Evolutionary conservation across 805 yeast genomes (phyloP), one percentile per base, ranked within the genome.

Genomic region (Kuraishia hungarica): DNA sequence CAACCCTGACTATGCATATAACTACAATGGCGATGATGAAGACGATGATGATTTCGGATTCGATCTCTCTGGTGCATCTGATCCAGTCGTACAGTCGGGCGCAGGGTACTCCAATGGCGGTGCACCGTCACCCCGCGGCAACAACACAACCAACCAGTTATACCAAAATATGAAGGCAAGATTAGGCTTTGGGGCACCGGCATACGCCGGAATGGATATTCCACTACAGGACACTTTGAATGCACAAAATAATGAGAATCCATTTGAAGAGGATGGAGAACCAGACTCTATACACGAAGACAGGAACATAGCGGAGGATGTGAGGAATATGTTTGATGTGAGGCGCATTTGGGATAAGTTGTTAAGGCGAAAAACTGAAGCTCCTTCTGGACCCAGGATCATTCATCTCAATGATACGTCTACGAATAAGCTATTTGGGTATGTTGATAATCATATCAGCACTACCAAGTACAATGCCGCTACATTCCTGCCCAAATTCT

Each of bases 381-480:
- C 54, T 43, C 15, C 22, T 39, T 15, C 43, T 50, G 82, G 81
- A 8, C 88, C 90, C 28, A 76, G 94, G 58, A 63, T 76, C n/a
- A 84, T 93, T 22, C 76, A 80, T 61, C 66, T 92, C 52, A 88
- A 89, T 73, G 84, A 87, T 64, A 75, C 75, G 46, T 65, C 70
- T 6, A 76, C 81, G 10, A 89, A 89, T 63, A 62, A 70, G 8
- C 69, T 79, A 1, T 76, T 74, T 57, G 77, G 84, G 2, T 93
- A 81, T 71, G 76, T 79, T 55, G 92, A 84, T 57, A 94, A 94
- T 69, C 92, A 92, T 67, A 86, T 94, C 60, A 87, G 96, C 28
- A 96, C 99, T 3, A 92, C 99, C 13, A 94, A 94, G 68, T 94
- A 96, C 74, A 96, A 94, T 67, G 71, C 84, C 57, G 96, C 94